phyloP scores from a whole-genome alignment of 371 early-diverging fungal genomes.

The Encephalitozoon cuniculi region DNA sequence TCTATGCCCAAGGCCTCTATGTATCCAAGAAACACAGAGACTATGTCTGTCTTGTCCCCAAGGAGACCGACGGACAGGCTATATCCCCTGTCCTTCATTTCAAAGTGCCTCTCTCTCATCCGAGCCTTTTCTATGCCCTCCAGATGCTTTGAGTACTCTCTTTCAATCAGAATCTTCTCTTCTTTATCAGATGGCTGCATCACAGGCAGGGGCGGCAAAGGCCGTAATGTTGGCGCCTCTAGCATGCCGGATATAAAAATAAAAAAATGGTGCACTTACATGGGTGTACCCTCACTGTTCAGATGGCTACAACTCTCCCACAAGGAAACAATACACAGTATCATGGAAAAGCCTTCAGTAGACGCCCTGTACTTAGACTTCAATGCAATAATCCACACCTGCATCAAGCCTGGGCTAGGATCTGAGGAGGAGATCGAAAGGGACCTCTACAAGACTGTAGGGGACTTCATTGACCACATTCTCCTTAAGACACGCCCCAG shows the following conservation, averaged over 20 bases:
- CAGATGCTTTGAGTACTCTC: background rate
- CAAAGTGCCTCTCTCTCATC: slow-evolving; percentile 5
- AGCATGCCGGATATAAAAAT: background rate
- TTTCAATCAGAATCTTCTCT: background rate
- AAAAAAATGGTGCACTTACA: slow-evolving; percentile 19
- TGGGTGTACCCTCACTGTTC: slow-evolving; percentile 64
- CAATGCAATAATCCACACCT: slow-evolving; percentile 98
- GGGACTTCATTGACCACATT: slow-evolving; percentile 82
- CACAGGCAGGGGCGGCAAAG: too few species aligned
- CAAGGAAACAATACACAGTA: slow-evolving; percentile 70
- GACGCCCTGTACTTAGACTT: slow-evolving; percentile 95
- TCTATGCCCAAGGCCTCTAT: background rate
- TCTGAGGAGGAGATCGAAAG: slow-evolving; percentile 29
- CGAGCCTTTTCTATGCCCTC: background rate
- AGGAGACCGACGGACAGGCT: background rate
- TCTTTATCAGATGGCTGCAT: background rate
- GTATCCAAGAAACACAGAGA: slow-evolving; percentile 11
- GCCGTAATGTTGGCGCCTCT: background rate
- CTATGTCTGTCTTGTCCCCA: background rate
- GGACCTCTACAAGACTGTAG: slow-evolving; percentile 60
- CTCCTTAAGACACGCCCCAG: slow-evolving; percentile 78
- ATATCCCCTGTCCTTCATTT: slow-evolving; percentile 19
- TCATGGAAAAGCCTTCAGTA: slow-evolving; percentile 62
- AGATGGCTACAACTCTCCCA: slow-evolving; percentile 70
- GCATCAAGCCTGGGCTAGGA: slow-evolving; percentile 69